phyloP scores from a whole-genome alignment of 495 filamentous ascomycete species.

The Physcia stellaris region DNA sequence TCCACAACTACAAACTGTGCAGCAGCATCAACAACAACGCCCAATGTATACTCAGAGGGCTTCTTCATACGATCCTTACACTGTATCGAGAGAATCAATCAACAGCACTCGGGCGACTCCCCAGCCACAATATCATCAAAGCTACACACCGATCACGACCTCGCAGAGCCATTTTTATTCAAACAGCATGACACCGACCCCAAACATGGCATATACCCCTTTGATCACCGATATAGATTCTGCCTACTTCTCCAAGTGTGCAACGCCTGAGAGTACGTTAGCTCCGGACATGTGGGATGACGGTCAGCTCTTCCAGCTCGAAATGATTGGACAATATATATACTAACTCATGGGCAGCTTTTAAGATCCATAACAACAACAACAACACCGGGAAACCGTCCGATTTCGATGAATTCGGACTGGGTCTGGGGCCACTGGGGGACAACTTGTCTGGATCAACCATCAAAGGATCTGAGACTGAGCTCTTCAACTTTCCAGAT shows the following conservation, averaged over 20 bases:
- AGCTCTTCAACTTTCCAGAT: too few relatives aligned
- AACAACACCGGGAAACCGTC: background rate
- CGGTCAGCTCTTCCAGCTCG: too few relatives aligned
- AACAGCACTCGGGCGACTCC: background rate
- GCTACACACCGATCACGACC: background rate
- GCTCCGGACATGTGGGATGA: background rate
- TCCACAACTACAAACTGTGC: too few relatives aligned
- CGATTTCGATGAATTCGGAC: slow-evolving; percentile 2
- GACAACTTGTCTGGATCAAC: background rate
- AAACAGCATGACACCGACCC: background rate
- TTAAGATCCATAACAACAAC: background rate
- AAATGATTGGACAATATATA: too few relatives aligned
- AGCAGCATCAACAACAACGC: background rate
- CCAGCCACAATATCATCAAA: background rate
- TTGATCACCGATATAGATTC: background rate
- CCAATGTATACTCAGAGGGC: background rate
- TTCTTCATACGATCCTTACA: background rate
- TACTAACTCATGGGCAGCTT: background rate
- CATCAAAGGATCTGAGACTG: background rate
- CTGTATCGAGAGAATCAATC: too few relatives aligned
- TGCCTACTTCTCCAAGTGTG: background rate
- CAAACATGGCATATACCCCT: background rate
- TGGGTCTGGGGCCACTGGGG: slow-evolving; percentile 1
- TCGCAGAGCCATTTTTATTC: background rate
- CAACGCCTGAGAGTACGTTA: background rate